Base-by-base conservation (phyloP, 163 green algal species). In the Scenedesmus sp. region DNA sequence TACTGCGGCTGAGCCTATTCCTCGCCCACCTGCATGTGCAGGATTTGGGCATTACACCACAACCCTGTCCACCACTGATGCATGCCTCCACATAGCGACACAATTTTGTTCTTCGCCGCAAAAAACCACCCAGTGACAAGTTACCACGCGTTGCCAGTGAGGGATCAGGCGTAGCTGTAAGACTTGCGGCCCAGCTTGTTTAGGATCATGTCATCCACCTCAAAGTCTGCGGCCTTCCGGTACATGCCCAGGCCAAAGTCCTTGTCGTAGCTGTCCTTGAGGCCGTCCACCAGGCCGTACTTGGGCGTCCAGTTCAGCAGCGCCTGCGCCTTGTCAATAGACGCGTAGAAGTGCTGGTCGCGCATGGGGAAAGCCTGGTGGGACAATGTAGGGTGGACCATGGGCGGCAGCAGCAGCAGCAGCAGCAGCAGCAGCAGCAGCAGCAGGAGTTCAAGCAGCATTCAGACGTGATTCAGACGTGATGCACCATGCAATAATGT, bases 291-390 rank as follows among this genome's bases (percentile, higher is more conserved):
- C 43, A 99, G 93, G 40, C 94, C 94, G 84, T 97, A 99, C 93
- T 99, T 93, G 37, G 98, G 98, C 40, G 81, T 94, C 98, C 98
- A 99, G 86, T 96, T 96, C 78, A 99, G 95, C 49, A 93, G 43
- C 42, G 73, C 43, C 86, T 96, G 46, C 22, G 97, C 97, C 96
- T 99, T 99, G 91, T 99, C 96, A 43, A 99, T 94, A 0, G 96
- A 98, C 0, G 98, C 94, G 91, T 99, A 99, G 93, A 99, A 99
- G 94, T 99, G 98, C 94, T 99, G 98, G 92, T 99, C 96, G 46
- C 98, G 95, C 94, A 99, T 95, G 24, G 98, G 98, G 97, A 99
- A 99, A 6, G 97, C 94, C 96, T 99, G 87, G 3, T 3, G 79
- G 24, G 70, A 51, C 3, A 51, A 51, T 82, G 73, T 13, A 82